Base-by-base conservation (phyloP, 2,329 filamentous ascomycete species). In the Cordyceps javanica region DNA sequence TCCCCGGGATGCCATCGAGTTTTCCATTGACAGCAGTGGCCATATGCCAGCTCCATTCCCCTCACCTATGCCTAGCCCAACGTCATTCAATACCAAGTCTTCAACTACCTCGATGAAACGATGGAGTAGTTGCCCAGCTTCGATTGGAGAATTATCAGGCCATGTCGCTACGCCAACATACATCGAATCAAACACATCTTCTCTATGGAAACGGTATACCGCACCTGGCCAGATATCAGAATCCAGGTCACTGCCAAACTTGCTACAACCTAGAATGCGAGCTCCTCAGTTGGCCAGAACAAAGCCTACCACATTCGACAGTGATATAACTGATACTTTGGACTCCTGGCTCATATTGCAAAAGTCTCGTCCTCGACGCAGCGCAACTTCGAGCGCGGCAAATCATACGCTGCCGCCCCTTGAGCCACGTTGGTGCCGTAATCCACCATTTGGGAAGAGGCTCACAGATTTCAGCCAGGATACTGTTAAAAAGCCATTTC, bases 1-100 rank as follows among this genome's bases (percentile, higher is more conserved):
- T 1, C 78, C 78, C 19, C 70, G 78, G 60, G 78, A 81, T 63
- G 72, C 70, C n/a, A 72, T 81, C 41, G 77, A 81, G 60, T 80
- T 80, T 57, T 67, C 67, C 4, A 68, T 75, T 30, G 62, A 57
- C 25, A 57, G 38, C 45, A 13, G 41, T 25, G 30, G 34, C 26
- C 28, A 52, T 7, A 10, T 51, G 8, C 46, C 23, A 10, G 52
- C 30, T 4, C 25, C 42, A 2, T 48, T 23, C 19, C 58, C 58
- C 13, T 50, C 55, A 62, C 62, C n/a, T 63, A 69, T 42, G 13
- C 46, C 57, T 23, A 54, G 50, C 5, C 46, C 25, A 7, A 55
- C 60, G 25, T 34, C 49, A 13, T 19, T 39, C 11, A 42, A 25
- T 9, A 23, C 54, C 21, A 56, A 50, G 9, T 38, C n/a, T 57